These are phyloP conservation scores for Euphorbia lathyris DNA, from an alignment of 345 rosid genomes.

Conservation along the genomic window DNA sequence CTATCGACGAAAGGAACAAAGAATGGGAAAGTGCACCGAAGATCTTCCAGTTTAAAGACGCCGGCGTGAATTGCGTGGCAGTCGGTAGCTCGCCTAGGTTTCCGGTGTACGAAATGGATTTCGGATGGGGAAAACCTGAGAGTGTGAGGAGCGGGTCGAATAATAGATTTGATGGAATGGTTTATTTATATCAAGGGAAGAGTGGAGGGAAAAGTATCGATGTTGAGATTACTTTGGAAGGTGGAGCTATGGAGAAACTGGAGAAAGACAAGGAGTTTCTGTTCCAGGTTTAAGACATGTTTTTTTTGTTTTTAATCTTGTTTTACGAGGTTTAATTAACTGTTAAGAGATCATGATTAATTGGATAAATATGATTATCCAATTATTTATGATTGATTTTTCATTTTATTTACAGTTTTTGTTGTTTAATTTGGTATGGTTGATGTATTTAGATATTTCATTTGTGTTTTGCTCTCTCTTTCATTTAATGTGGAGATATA, in stretches of 20 bases:
- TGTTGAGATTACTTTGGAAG: conserved; percentile 76
- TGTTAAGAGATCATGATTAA: not conserved
- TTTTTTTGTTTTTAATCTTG: too few relatives aligned
- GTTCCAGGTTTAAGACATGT: conserved; percentile 22
- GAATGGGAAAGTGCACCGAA: conserved; percentile 80
- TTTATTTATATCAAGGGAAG: conserved; percentile 90
- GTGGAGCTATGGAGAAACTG: conserved; percentile 67
- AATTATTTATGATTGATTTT: not conserved
- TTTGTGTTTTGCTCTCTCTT: not conserved
- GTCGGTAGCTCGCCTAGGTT: conserved; percentile 98
- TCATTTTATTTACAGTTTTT: not conserved
- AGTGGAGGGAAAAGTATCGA: conserved; percentile 76
- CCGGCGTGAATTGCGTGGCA: conserved; percentile 80
- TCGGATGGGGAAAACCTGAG: conserved; percentile 91
- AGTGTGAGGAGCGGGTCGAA: conserved; percentile 80
- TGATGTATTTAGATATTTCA: not conserved
- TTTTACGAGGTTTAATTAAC: too few relatives aligned
- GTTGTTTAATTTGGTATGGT: not conserved
- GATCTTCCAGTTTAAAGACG: conserved; percentile 80
- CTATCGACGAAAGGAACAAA: conserved; percentile 66
- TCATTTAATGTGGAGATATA: not conserved
- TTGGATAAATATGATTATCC: not conserved
- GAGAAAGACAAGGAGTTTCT: conserved; percentile 63
- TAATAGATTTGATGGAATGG: conserved; percentile 93
- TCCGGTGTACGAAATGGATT: conserved; percentile 79